These are phyloP conservation scores for Paramyrothecium roridum DNA, from an alignment of 2,329 filamentous ascomycete species.

Conservation along the genomic window DNA sequence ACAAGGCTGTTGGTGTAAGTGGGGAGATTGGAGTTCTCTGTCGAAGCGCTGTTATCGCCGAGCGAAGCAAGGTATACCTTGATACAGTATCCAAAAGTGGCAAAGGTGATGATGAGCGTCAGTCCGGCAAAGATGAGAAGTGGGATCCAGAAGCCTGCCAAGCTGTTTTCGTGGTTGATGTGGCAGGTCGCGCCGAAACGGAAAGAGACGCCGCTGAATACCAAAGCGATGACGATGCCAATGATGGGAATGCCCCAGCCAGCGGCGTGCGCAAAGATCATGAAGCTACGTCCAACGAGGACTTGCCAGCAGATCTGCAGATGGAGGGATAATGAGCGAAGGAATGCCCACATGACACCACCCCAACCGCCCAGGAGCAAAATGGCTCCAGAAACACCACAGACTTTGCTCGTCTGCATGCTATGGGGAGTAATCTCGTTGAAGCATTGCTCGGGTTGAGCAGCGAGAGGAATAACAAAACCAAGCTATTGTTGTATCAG, in stretches of 20 bases:
- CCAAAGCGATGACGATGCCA: conserved; percentile 72
- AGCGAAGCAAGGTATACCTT: conserved; percentile 89
- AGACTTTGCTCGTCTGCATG: conserved; percentile 78
- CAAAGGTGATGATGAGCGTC: conserved; percentile 76
- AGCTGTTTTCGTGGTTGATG: conserved; percentile 83
- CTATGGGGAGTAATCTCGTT: conserved; percentile 91
- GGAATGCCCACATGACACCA: conserved; percentile 85
- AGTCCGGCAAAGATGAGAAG: conserved; percentile 73
- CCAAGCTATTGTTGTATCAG: conserved; percentile 64
- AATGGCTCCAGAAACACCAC: conserved; percentile 84
- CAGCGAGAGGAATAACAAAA: conserved; percentile 83
- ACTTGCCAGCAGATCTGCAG: conserved; percentile 98
- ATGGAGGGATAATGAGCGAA: conserved; percentile 87
- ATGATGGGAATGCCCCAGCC: conserved; percentile 83
- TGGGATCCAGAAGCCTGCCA: conserved; percentile 88
- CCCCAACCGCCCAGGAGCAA: conserved; percentile 83
- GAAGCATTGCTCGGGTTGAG: conserved; percentile 76
- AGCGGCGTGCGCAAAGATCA: conserved; percentile 74
- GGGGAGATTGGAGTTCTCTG: conserved; percentile 69
- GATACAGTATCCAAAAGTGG: conserved; percentile 88
- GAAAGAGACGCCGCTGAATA: conserved; percentile 89
- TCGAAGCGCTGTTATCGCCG: conserved; percentile 67
- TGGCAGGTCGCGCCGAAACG: conserved; percentile 90
- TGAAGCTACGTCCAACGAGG: conserved; percentile 82
- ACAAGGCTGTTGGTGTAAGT: conserved; percentile 69